Evolutionary conservation across 163 green algal genomes (phyloP).

Genomic region (Volvox carteri): DNA sequence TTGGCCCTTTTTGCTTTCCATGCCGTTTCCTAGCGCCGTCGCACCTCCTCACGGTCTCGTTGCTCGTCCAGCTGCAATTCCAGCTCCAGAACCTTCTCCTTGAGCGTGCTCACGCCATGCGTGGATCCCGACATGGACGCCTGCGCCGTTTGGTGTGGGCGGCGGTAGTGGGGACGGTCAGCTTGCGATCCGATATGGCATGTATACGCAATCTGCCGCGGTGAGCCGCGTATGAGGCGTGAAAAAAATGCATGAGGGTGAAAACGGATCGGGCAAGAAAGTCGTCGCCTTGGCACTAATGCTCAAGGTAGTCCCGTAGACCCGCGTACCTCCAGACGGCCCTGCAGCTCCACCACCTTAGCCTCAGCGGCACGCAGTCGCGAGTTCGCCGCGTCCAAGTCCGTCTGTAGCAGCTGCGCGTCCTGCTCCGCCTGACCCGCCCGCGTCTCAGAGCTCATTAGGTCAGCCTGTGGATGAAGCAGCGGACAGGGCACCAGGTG

Average conservation of each 20-base stretch:
- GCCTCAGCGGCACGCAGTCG: background rate
- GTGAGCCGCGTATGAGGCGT: no score
- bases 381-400: background rate
- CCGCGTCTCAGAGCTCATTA: background rate
- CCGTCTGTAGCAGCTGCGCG: constrained; percentile 18
- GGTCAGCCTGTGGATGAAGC: background rate
- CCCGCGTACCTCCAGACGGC: constrained; percentile 17
- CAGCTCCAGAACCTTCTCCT: constrained; percentile 35
- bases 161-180: no score
- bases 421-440: background rate
- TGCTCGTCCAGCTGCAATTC: constrained; percentile 46
- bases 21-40: no score
- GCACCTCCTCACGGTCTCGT: constrained; percentile 35
- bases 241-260: no score
- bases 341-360: background rate
- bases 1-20: no score
- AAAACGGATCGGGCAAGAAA: no score
- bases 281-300: no score
- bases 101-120: background rate
- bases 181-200: no score
- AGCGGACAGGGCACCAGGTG: background rate
- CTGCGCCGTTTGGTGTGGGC: no score
- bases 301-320: no score
- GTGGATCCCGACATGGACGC: background rate
- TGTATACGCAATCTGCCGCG: no score